Base-by-base conservation (phyloP, 257 asterid genomes). In the Penstemon barbatus region DNA sequence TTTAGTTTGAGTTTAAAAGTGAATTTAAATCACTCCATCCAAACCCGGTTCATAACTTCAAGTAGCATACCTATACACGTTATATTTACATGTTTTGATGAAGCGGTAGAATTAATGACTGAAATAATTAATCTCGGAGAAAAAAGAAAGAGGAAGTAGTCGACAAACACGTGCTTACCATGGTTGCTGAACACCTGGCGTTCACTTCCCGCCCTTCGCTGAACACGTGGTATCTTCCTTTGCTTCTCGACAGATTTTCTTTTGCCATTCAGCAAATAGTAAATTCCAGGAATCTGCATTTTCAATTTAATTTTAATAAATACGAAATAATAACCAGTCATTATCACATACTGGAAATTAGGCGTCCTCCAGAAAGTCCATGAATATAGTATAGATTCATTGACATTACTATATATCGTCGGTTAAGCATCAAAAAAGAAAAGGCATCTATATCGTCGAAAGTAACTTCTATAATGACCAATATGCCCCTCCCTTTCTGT, bases 121-220 rank as follows among this genome's bases (percentile, higher is more conserved):
- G 33, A 25, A 25, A 25, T 25, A 25, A 25, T 25, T 25, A 25
- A 15, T 15, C 18, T 15, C 18, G 18, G 18, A 15, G 33, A 2
- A 2, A 25, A 2, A 25, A 2, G 2, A 25, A 25, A 25, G 33
- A 25, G 33, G 33, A 5, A 3, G 42, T 5, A 13, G 81, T 61
- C 51, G 55, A 66, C 51, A 33, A 74, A 60, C 82, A 70, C 66
- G 77, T 74, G 77, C 71, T 3, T 2, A 75, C 80, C 69, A 77
- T 0, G 63, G 4, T 33, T 33, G 70, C 54, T 67, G 83, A 67
- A 80, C 83, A 78, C 66, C 18, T 78, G 83, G 49, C 76, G 15
- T n/a, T n/a, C 68, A 5, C 6, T 5, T 5, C 10, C 68, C 42
- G 33, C 10, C 40, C 37, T 11, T 37, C 15, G 36, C 77, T 61